These are phyloP conservation scores for Pyricularia pennisetigena DNA, from an alignment of 2,329 filamentous ascomycete genomes.

Conservation along the genomic window DNA sequence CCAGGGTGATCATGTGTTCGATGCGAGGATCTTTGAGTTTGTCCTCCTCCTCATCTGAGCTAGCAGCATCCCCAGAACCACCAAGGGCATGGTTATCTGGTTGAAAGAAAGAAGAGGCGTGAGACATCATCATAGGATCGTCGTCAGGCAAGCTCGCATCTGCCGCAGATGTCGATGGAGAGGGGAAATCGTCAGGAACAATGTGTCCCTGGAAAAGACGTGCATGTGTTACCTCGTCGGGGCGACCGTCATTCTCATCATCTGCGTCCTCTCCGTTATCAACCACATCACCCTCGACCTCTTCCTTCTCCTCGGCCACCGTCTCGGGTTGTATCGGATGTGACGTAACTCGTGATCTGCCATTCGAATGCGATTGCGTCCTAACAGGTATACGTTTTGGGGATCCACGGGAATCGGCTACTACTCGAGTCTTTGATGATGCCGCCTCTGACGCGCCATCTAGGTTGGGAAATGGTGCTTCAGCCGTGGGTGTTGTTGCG, in stretches of 20 bases:
- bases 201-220: constrained; percentile 89
- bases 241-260: constrained; percentile 69
- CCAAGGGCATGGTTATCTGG: constrained; percentile 63
- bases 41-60: constrained; percentile 88
- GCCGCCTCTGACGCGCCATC: background rate
- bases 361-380: background rate
- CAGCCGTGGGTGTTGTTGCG: background rate
- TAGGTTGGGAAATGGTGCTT: background rate
- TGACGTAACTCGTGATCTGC: background rate
- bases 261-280: constrained; percentile 16
- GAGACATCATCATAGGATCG: constrained; percentile 72
- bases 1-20: constrained; percentile 95
- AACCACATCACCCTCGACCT: constrained; percentile 9
- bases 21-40: constrained; percentile 69
- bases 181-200: constrained; percentile 87
- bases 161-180: constrained; percentile 61
- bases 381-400: background rate
- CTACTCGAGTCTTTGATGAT: constrained; percentile 13
- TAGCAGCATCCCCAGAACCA: constrained; percentile 73
- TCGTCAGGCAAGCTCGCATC: constrained; percentile 57
- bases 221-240: constrained; percentile 82
- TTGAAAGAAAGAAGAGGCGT: constrained; percentile 70
- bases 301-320: background rate
- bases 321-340: background rate
- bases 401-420: constrained; percentile 1